A percentile compares a stretch with the other conserved stretches of the same genome.
phyloP scores from a whole-genome alignment of 176 grass and related monocot species.

The Poa annua region DNA sequence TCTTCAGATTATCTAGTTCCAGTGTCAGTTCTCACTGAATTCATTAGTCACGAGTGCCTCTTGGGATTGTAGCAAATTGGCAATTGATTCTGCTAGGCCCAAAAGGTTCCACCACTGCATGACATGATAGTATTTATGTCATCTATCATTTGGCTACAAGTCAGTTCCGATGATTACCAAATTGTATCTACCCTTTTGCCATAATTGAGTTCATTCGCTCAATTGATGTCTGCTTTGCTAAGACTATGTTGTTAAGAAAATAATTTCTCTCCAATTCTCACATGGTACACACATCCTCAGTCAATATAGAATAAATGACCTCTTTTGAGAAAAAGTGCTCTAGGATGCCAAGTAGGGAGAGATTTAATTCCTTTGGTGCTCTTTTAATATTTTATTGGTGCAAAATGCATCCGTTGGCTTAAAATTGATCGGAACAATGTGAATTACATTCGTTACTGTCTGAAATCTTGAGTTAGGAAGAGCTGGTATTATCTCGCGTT shows the following conservation, averaged over 20 bases:
- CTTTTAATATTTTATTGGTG: background rate
- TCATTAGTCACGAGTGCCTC: background rate
- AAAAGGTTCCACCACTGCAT: background rate
- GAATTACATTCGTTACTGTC: background rate
- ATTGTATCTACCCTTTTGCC: background rate
- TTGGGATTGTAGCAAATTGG: constrained; percentile 5
- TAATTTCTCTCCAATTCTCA: background rate
- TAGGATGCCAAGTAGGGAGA: constrained; percentile 30
- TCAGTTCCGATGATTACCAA: background rate
- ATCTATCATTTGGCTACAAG: background rate
- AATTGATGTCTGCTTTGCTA: background rate
- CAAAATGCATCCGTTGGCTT: background rate
- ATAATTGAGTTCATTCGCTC: background rate
- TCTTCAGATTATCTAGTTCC: background rate
- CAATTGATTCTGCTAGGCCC: background rate
- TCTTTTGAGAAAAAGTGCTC: background rate
- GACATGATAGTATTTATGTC: background rate
- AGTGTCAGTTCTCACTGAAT: background rate
- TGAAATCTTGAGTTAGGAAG: background rate
- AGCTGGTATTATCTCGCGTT: background rate
- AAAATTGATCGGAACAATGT: background rate
- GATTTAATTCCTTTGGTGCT: background rate
- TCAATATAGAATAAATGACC: background rate
- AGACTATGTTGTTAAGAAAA: constrained; percentile 1
- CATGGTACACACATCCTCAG: background rate